Evolutionary conservation across 768 basidiomycete species (phyloP).

Genomic region (Kwoniella dendrophila): DNA sequence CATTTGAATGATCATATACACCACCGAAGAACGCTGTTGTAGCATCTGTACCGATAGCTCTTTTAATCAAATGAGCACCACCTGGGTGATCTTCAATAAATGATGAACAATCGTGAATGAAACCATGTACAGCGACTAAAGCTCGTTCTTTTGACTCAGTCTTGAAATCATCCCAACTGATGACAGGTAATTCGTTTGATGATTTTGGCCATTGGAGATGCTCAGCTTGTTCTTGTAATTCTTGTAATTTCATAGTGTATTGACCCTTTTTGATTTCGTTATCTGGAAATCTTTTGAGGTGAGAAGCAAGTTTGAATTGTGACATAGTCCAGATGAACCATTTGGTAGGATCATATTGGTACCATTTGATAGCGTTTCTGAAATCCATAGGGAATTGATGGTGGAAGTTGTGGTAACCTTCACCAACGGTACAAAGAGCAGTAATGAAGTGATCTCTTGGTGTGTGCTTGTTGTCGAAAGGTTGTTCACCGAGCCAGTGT

Average conservation of each 20-base stretch:
- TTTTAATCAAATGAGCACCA: constrained; percentile 78
- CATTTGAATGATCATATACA: constrained; percentile 85
- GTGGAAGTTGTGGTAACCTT: constrained; percentile 99
- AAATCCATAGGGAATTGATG: constrained; percentile 98
- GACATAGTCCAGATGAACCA: constrained; percentile 78
- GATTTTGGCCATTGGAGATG: constrained; percentile 76
- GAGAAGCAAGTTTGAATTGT: constrained; percentile 71
- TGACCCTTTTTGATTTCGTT: constrained; percentile 90
- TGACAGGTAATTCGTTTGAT: constrained; percentile 72
- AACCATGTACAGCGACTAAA: constrained; percentile 81
- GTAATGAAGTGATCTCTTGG: constrained; percentile 87
- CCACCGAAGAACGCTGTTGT: constrained; percentile 94
- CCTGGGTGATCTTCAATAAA: constrained; percentile 93
- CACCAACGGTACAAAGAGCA: constrained; percentile 86
- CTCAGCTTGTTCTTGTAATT: constrained; percentile 76
- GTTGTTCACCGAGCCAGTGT: constrained; percentile 90
- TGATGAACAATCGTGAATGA: constrained; percentile 82
- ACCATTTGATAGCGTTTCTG: constrained; percentile 92
- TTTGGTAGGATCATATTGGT: constrained; percentile 89
- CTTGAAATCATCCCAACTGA: constrained; percentile 85
- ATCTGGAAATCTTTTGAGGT: constrained; percentile 80
- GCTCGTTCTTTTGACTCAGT: constrained; percentile 77
- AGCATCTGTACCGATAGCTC: constrained; percentile 85
- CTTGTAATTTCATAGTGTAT: constrained; percentile 91
- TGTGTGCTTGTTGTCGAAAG: constrained; percentile 93